A percentile compares a stretch with the other conserved stretches of the same genome.
Evolutionary conservation across 2,329 filamentous ascomycete genomes (phyloP).

Genomic region (Colletotrichum higginsianum): DNA sequence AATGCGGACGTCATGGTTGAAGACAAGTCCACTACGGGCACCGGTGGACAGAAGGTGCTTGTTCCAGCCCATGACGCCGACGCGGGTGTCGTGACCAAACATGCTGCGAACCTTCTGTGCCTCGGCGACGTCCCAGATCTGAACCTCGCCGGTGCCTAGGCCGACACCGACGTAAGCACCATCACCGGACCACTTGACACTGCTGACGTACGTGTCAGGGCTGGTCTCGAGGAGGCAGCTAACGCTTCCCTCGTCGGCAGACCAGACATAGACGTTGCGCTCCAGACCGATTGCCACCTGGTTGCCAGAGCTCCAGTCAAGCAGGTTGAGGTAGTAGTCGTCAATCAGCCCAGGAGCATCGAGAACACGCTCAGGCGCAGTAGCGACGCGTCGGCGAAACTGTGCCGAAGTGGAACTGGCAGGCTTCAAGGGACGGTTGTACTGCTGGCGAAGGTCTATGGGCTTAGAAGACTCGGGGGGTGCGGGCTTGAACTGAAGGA

Average conservation of each 20-base stretch:
- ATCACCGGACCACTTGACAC: conserved; percentile 98
- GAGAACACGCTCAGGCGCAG: conserved; percentile 94
- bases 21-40: conserved; percentile 93
- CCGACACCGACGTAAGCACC: conserved; percentile 97
- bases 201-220: conserved; percentile 95
- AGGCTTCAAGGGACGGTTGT: conserved; percentile 94
- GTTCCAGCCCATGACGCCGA: conserved; percentile 99
- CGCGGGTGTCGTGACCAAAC: conserved; percentile 96
- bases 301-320: conserved; percentile 98
- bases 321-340: conserved; percentile 98
- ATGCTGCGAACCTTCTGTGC: conserved; percentile 97
- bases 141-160: conserved; percentile 94
- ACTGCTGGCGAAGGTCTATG: conserved; percentile 96
- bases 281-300: conserved; percentile 98
- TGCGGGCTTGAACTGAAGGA: conserved; percentile 97
- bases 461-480: conserved; percentile 98
- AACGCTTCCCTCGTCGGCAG: conserved; percentile 91
- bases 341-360: conserved; percentile 97
- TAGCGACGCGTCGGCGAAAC: conserved; percentile 91
- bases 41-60: conserved; percentile 98
- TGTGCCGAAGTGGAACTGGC: conserved; percentile 82
- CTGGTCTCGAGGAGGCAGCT: conserved; percentile 89
- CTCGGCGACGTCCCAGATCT: conserved; percentile 99
- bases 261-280: conserved; percentile 98
- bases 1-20: conserved; percentile 98